phyloP scores from a whole-genome alignment of 2,329 filamentous ascomycete species.

The Alternaria novae-zelandiae region DNA sequence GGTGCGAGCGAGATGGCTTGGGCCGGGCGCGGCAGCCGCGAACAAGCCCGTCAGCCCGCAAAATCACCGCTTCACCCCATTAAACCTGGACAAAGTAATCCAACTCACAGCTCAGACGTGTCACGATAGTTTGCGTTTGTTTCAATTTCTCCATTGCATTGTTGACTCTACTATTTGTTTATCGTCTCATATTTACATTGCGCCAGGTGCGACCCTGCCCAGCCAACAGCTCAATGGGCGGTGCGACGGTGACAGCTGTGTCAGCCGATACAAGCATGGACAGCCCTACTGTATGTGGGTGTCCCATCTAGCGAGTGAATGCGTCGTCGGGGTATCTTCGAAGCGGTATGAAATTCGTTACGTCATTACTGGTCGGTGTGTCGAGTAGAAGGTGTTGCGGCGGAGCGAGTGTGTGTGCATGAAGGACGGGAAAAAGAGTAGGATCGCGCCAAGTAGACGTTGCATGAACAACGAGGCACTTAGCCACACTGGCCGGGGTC shows the following conservation, averaged over 20 bases:
- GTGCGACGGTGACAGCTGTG: neutral
- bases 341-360: slow-evolving; percentile 29
- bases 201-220: neutral
- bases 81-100: neutral
- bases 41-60: slow-evolving; percentile 6
- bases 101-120: neutral
- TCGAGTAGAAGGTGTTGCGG: neutral
- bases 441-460: neutral
- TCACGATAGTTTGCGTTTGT: neutral
- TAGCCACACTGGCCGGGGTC: slow-evolving; percentile 47
- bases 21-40: neutral
- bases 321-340: slow-evolving; percentile 34
- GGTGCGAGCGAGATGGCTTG: neutral
- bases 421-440: slow-evolving; percentile 13
- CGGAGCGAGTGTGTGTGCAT: slow-evolving; percentile 25
- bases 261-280: neutral
- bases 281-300: slow-evolving; percentile 2
- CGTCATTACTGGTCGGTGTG: slow-evolving; percentile 20
- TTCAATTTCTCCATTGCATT: slow-evolving; percentile 2
- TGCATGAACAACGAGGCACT: slow-evolving; percentile 6
- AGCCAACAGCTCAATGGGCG: neutral
- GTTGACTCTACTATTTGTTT: slow-evolving; percentile 1
- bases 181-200: slow-evolving; percentile 7
- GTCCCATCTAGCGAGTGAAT: slow-evolving; percentile 26
- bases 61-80: slow-evolving; percentile 5